Conservation (phyloP, 2,329 filamentous ascomycete genomes). For the Pseudogymnoascus sp. region DNA sequence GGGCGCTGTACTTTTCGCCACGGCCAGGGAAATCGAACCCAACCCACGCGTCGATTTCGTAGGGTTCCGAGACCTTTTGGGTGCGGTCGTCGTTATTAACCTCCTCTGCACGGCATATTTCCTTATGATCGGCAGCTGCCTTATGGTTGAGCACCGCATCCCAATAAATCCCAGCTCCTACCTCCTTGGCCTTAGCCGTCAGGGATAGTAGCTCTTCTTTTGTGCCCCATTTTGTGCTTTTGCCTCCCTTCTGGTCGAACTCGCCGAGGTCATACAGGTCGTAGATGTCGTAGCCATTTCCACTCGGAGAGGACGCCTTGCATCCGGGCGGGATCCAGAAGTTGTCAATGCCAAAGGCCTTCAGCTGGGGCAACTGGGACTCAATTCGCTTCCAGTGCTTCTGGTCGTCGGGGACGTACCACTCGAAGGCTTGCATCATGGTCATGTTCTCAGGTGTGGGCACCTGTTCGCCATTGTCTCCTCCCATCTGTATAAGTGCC, state of each 20-base stretch:
- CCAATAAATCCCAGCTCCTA: conserved; percentile 54
- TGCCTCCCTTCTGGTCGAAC: conserved; percentile 60
- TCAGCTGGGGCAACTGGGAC: conserved; percentile 44
- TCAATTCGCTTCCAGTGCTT: conserved; percentile 54
- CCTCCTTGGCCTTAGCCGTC: conserved; percentile 39
- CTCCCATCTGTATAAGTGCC: neutral
- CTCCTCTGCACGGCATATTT: conserved; percentile 54
- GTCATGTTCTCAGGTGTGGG: conserved; percentile 41
- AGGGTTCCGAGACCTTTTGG: conserved; percentile 43
- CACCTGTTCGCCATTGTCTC: conserved; percentile 17
- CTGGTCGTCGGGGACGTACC: conserved; percentile 56
- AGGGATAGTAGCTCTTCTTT: conserved; percentile 53
- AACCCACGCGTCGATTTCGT: conserved; percentile 61
- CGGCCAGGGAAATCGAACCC: conserved; percentile 59
- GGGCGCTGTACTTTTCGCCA: conserved; percentile 47
- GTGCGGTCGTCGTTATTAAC: conserved; percentile 55
- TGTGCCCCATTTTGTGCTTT: conserved; percentile 60
- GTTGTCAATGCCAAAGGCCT: conserved; percentile 51
- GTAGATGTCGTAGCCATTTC: conserved; percentile 64
- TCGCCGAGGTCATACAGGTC: conserved; percentile 65
- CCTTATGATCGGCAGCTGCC: conserved; percentile 57
- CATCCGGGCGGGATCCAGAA: conserved; percentile 66
- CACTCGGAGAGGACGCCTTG: conserved; percentile 53
- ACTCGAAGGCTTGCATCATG: conserved; percentile 66
- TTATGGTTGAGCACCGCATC: conserved; percentile 69